Percentiles rank a stretch among this genome's conserved stretches.
Conservation (phyloP, 148 eudicot species). For the Bassia scoparia region DNA sequence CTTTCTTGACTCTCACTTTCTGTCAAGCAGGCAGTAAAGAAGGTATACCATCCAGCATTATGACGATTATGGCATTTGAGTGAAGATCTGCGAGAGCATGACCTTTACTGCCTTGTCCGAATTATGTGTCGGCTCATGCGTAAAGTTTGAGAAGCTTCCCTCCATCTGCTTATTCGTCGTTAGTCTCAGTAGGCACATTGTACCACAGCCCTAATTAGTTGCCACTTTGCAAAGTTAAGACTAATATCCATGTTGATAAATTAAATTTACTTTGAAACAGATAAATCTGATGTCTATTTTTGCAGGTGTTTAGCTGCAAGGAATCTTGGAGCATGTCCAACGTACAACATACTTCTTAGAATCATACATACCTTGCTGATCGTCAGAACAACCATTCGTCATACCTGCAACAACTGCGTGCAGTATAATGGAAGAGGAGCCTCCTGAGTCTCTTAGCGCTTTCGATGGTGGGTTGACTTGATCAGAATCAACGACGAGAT, state of each 20-base stretch:
- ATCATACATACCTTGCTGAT: conserved; percentile 83
- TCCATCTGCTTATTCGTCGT: too few relatives aligned
- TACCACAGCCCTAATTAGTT: too few relatives aligned
- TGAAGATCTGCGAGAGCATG: too few relatives aligned
- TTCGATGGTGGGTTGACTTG: conserved; percentile 76
- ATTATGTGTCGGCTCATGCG: too few relatives aligned
- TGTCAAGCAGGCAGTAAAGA: too few relatives aligned
- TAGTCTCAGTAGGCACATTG: too few relatives aligned
- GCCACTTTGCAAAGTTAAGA: neutral
- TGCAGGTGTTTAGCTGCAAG: conserved; percentile 91
- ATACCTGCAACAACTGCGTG: conserved; percentile 71
- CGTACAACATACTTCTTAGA: conserved; percentile 71
- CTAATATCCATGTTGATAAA: neutral
- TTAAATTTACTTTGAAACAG: neutral
- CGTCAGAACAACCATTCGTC: conserved; percentile 80
- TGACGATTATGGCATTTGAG: too few relatives aligned
- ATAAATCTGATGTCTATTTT: neutral
- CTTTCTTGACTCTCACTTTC: too few relatives aligned
- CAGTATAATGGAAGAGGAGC: conserved; percentile 98
- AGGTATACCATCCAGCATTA: too few relatives aligned
- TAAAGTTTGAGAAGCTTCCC: too few relatives aligned
- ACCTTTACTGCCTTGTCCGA: too few relatives aligned
- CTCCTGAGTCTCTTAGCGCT: conserved; percentile 66
- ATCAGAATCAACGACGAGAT: neutral
- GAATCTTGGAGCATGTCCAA: conserved; percentile 65